Conservation (phyloP, 768 basidiomycete genomes). For the Bullera alba region DNA sequence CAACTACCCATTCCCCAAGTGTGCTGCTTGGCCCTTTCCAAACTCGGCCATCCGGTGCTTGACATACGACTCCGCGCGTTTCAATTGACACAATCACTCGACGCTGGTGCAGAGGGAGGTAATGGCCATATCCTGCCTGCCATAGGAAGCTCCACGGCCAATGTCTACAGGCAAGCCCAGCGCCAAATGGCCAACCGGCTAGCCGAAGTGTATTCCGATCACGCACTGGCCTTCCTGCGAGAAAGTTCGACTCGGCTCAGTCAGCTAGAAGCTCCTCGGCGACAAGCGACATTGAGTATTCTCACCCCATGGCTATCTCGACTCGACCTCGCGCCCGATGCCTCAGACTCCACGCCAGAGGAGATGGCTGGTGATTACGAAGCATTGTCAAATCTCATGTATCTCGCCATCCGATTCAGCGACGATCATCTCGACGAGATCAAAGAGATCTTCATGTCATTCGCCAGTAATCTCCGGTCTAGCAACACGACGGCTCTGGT, state of each 20-base stretch:
- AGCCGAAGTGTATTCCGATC: slow-evolving; percentile 64
- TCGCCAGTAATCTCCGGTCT: slow-evolving; percentile 59
- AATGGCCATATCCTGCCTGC: slow-evolving; percentile 70
- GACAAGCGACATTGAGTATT: slow-evolving; percentile 61
- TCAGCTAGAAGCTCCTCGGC: slow-evolving; percentile 54
- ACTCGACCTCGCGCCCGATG: slow-evolving; percentile 61
- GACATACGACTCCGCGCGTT: slow-evolving; percentile 69
- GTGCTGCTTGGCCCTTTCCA: slow-evolving; percentile 70
- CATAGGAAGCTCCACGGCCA: slow-evolving; percentile 63
- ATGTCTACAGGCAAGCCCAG: slow-evolving; percentile 74
- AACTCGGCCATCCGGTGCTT: slow-evolving; percentile 66
- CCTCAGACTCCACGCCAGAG: slow-evolving; percentile 46
- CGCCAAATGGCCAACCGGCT: slow-evolving; percentile 68
- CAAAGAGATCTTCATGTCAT: slow-evolving; percentile 65
- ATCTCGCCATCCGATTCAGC: slow-evolving; percentile 69
- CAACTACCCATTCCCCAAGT: slow-evolving; percentile 67
- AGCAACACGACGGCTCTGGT: slow-evolving; percentile 68
- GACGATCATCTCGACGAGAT: slow-evolving; percentile 73
- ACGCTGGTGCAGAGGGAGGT: slow-evolving; percentile 3
- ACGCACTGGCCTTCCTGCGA: slow-evolving; percentile 57
- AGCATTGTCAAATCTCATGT: slow-evolving; percentile 71
- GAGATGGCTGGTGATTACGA: slow-evolving; percentile 52
- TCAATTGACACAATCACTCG: slow-evolving; percentile 49
- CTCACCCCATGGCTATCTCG: slow-evolving; percentile 77
- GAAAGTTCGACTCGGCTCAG: slow-evolving; percentile 70